Base-by-base conservation (phyloP, 345 rosid genomes). In the Pistacia vera region DNA sequence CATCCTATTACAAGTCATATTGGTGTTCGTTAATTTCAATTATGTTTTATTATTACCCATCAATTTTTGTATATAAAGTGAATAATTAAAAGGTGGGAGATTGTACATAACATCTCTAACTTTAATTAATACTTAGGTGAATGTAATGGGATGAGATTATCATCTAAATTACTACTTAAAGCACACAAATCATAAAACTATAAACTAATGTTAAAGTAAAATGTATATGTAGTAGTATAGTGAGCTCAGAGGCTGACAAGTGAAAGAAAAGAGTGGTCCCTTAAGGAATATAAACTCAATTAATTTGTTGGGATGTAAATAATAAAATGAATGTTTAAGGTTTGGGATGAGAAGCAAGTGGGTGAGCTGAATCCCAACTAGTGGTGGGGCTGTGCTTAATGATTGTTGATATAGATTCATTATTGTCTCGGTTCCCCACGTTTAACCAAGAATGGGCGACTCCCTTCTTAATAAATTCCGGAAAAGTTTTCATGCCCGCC, bases 391-490 rank as follows among this genome's bases (percentile, higher is more conserved):
- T 63, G 55, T 33, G 44, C 5, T 67, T 75, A 79, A 86, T 89
- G 73, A 86, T 87, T 77, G 80, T 79, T 69, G 83, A 81, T 76
- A 79, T 70, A 71, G 78, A 78, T 62, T 48, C 86, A 81, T 86
- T 54, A 89, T 86, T 82, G 83, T 63, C 68, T 62, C 63, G 87
- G 86, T 83, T 84, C 86, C 88, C 86, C 92, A 89, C 87, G 82
- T 84, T 81, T 68, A 71, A n/a, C 71, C 35, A 44, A 56, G 74
- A 60, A 77, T 75, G 74, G 75, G 62, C 77, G 73, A 58, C 74
- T 68, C 71, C 68, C 68, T 59, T 22, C 7, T 75, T 36, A 59
- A 56, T 55, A 4, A 22, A 66, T 71, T 74, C 33, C 4, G 59
- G 75, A 72, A 65, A 66, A 48, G 72, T 63, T 67, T 18, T 61